Evolutionary conservation across 2,329 filamentous ascomycete species (phyloP), one percentile per base, ranked within the genome.

Genomic region (Aspergillus proliferans): DNA sequence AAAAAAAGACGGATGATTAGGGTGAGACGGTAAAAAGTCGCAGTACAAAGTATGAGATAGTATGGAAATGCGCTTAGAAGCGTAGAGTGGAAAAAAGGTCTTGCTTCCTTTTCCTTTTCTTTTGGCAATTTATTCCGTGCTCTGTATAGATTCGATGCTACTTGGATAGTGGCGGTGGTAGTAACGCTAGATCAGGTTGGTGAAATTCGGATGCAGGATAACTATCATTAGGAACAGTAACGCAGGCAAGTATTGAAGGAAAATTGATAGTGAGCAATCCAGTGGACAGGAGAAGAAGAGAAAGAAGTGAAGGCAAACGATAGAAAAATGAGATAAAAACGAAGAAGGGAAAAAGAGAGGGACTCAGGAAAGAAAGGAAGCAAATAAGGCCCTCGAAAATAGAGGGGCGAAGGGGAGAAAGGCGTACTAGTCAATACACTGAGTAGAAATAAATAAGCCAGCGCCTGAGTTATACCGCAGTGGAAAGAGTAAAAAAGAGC

Each of bases 391-490:
- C 26, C 10, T 30, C 26, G 26, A 12, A 36, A 36, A n/a, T 36
- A n/a, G 14, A 36, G 38, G 50, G 49, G 52, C 51, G 52, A 46
- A 47, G 50, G 53, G 43, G 54, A 48, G 52, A 52, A 51, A 22
- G 39, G 21, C 22, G 36, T 39, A 39, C 36, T 39, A 39, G 36
- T 15, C 10, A 19, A 19, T 39, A 19, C 36, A 39, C 36, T 15
- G 22, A 43, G 14, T 21, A 43, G 26, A 30, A 12, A 12, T 10
- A 28, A 28, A 10, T 30, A 30, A 30, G 26, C 26, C 26, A 30
- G 26, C 26, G 26, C 26, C 26, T 12, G 26, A 28, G 26, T 30
- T 30, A 30, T 30, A 30, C 26, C 4, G 26, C 10, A 30, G 26
- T 30, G 26, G 7, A 30, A 12, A 30, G 26, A 30, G 26, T n/a